Evolutionary conservation across 2,329 filamentous ascomycete genomes (phyloP), one percentile per base, ranked within the genome.

Genomic region (Fusarium pilosicola): DNA sequence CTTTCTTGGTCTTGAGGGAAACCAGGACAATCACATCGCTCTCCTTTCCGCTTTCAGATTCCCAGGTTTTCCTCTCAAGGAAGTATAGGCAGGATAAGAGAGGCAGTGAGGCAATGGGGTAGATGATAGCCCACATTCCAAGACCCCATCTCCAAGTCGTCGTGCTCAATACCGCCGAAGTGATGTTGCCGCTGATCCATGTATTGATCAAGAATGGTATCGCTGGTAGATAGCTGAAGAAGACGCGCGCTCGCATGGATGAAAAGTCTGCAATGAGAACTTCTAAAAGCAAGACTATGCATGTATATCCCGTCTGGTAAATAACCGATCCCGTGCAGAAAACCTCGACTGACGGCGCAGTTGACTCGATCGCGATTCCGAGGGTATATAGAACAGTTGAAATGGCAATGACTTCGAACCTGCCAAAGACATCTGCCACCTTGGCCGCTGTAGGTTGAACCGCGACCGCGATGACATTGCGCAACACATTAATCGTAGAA

Each of bases 111-210:
- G 86, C 87, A 13, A 88, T 81, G 2, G 89, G 87, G 75, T 88
- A 91, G 56, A 91, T 89, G 70, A 91, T 87, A 52, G 84, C 85
- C 85, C 88, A 92, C 89, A 92, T 91, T 71, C 89, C 90, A 30
- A 90, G 85, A 20, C 90, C 90, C 89, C 89, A 91, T 65, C 85
- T 81, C 90, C 90, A 92, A 4, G 83, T 86, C 0, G 87, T 88
- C 5, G 77, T 78, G 1, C 64, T 74, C 26, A 91, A 76, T 2
- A 91, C 87, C 0, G 87, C 84, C 1, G 80, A 77, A 0, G 88
- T 86, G 56, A 92, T 81, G 69, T 88, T 86, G 26, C 90, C 90
- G 68, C 88, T 88, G 20, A 91, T 85, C 90, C 90, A 92, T 1
- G 89, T 89, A 75, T 91, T 92, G 79, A 90, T 83, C 49, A 91